These are phyloP conservation scores for Coix lacrymajobi DNA, from an alignment of 176 grass and related monocot species.

Conservation along the genomic window DNA sequence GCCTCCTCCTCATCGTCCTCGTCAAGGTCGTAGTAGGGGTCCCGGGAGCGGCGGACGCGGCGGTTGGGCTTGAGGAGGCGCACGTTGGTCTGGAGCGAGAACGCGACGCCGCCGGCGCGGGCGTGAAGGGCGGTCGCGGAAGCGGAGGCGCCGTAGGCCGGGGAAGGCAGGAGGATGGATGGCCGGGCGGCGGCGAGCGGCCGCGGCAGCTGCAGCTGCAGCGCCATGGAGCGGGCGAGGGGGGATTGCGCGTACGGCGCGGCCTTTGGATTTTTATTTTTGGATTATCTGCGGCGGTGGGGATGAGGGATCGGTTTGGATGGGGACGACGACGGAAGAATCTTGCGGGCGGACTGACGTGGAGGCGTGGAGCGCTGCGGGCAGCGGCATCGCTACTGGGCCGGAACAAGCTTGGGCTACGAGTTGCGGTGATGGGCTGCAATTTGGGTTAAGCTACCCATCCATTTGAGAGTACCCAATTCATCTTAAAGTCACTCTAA, in stretches of 20 bases:
- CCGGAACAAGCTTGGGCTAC: not conserved
- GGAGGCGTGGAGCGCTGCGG: constrained; percentile 1
- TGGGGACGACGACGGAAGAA: constrained; percentile 29
- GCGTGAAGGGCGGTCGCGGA: not conserved
- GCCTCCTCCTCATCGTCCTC: constrained; percentile 25
- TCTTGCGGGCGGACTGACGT: not conserved
- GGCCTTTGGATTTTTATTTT: constrained; percentile 28
- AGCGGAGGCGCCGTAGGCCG: not conserved
- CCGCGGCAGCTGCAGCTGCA: constrained; percentile 25
- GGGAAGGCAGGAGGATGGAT: not conserved
- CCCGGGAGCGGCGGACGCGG: constrained; percentile 42
- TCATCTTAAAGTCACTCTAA: no score
- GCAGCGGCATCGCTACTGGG: constrained; percentile 2
- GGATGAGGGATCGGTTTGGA: constrained; percentile 30
- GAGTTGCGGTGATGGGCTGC: not conserved
- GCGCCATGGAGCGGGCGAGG: constrained; percentile 41
- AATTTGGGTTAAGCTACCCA: no score
- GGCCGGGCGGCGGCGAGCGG: constrained; percentile 18
- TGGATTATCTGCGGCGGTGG: constrained; percentile 32
- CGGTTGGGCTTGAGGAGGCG: constrained; percentile 45
- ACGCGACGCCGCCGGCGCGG: constrained; percentile 22
- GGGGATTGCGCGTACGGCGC: constrained; percentile 8
- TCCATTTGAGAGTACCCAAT: no score
- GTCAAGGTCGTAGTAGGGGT: constrained; percentile 55
- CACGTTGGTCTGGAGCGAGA: constrained; percentile 49